phyloP scores from a whole-genome alignment of 441 rosid species.

The Pelargonium citronellum region DNA sequence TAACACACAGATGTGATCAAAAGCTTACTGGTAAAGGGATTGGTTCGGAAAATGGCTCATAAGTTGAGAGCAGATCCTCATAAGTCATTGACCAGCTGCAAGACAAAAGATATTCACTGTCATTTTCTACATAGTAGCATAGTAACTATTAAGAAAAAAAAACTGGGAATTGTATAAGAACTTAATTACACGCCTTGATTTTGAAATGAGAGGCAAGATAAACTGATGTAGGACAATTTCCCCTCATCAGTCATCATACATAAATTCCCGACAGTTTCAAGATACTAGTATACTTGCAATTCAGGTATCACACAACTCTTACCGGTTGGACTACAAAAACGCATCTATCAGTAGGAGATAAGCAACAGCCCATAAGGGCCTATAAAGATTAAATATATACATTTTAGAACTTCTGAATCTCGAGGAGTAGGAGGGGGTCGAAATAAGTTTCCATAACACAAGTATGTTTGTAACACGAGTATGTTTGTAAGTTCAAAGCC shows the following conservation, averaged over 20 bases:
- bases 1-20: neutral
- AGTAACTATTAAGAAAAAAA: neutral
- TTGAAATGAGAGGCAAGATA: neutral
- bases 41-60: slow-evolving; percentile 68
- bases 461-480: too few species aligned
- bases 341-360: neutral
- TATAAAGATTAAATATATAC: neutral
- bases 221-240: neutral
- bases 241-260: too few species aligned
- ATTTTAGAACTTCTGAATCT: neutral
- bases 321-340: neutral
- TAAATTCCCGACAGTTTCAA: neutral
- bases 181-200: neutral
- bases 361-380: neutral
- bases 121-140: slow-evolving; percentile 15
- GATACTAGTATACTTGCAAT: neutral
- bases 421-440: neutral
- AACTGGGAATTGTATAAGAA: neutral
- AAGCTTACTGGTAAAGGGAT: slow-evolving; percentile 73
- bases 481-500: too few species aligned
- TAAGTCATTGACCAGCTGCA: slow-evolving; percentile 86
- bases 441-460: too few species aligned
- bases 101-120: slow-evolving; percentile 17
- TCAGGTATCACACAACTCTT: neutral
- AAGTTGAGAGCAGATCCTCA: slow-evolving; percentile 71